phyloP scores from a whole-genome alignment of 352 stramenopile species.

The Globisporangium carolinianum region DNA sequence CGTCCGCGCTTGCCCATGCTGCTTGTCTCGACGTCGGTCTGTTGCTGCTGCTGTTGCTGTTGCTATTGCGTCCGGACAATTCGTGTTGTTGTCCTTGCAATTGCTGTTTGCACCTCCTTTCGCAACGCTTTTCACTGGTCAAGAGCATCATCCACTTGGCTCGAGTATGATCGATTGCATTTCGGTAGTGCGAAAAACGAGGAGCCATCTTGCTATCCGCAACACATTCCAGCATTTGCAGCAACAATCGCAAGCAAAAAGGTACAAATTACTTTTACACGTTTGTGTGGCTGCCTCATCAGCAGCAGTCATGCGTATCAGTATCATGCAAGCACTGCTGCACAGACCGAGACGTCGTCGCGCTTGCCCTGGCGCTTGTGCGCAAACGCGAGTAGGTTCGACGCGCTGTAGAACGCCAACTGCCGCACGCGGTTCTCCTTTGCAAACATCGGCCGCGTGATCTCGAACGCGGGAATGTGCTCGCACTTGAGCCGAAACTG shows the following conservation, averaged over 20 bases:
- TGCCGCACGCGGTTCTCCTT: constrained; percentile 84
- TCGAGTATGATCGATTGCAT: not conserved
- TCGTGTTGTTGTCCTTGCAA: not conserved
- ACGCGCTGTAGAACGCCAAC: constrained; percentile 84
- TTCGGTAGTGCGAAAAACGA: not conserved
- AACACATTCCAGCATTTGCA: not conserved
- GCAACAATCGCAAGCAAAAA: not conserved
- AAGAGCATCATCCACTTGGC: constrained; percentile 5
- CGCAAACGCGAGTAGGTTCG: constrained; percentile 82
- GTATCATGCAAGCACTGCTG: constrained; percentile 66
- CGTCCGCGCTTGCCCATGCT: constrained; percentile 43
- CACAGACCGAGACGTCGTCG: constrained; percentile 83
- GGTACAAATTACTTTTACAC: constrained; percentile 9
- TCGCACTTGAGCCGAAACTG: constrained; percentile 67
- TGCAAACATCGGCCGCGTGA: constrained; percentile 52
- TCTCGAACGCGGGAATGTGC: constrained; percentile 55
- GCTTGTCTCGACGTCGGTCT: not conserved
- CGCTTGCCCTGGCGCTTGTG: constrained; percentile 86
- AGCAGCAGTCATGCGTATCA: too few species aligned
- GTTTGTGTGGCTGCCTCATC: too few species aligned
- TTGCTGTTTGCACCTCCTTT: constrained; percentile 2
- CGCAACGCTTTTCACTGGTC: constrained; percentile 14
- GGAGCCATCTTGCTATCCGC: too few species aligned
- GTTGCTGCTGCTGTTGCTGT: not conserved
- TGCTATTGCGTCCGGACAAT: not conserved